phyloP scores from a whole-genome alignment of 768 basidiomycete genomes.

The Hortiboletus campestris region DNA sequence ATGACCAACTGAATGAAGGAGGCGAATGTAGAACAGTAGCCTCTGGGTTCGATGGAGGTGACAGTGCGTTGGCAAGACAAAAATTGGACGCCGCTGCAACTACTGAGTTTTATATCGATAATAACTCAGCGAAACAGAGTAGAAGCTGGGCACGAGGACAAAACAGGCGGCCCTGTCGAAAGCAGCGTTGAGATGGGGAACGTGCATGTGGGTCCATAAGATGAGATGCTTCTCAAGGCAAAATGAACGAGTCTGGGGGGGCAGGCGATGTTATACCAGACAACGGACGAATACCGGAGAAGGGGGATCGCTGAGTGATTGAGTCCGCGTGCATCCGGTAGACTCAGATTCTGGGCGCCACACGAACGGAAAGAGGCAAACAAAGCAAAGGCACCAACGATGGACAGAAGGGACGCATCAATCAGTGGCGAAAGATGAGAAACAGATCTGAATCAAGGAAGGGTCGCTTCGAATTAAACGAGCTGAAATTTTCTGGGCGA shows the following conservation, averaged over 20 bases:
- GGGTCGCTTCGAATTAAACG: constrained; percentile 10
- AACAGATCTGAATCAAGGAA: constrained; percentile 20
- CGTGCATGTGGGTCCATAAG: constrained; percentile 9
- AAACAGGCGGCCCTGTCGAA: constrained; percentile 34
- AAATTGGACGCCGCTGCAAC: constrained; percentile 39
- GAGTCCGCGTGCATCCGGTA: constrained; percentile 25
- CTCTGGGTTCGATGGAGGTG: constrained; percentile 29
- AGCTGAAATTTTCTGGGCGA: constrained; percentile 16
- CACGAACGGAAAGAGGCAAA: constrained; percentile 11
- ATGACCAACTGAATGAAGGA: constrained; percentile 15
- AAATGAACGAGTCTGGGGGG: constrained; percentile 10
- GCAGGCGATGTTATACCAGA: constrained; percentile 7
- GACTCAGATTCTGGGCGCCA: constrained; percentile 21
- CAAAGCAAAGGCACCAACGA: constrained; percentile 9
- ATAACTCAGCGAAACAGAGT: constrained; percentile 40
- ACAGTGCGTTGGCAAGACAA: constrained; percentile 36
- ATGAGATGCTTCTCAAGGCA: constrained; percentile 15
- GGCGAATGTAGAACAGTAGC: constrained; percentile 11
- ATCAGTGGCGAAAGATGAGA: constrained; percentile 14
- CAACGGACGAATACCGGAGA: constrained; percentile 4
- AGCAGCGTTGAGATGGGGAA: constrained; percentile 26
- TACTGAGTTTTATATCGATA: constrained; percentile 40
- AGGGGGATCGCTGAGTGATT: constrained; percentile 27
- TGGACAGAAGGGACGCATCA: constrained; percentile 12
- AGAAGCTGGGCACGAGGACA: constrained; percentile 38